phyloP scores from a whole-genome alignment of 2,329 filamentous ascomycete genomes.

The Fusarium caatingaense region DNA sequence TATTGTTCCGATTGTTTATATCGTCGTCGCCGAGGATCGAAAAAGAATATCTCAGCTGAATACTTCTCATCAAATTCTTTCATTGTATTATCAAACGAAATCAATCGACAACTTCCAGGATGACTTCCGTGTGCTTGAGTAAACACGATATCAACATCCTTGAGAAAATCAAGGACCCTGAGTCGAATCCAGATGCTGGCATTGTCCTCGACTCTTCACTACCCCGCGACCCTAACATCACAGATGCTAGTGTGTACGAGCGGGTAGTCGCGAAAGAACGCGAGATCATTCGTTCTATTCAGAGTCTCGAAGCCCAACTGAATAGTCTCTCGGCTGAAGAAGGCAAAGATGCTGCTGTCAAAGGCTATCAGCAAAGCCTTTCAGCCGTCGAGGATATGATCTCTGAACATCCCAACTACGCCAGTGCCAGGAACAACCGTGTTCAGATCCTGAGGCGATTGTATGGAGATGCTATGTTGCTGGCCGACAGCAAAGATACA shows the following conservation, averaged over 20 bases:
- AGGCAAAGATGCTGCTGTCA: constrained; percentile 52
- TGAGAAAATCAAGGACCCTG: constrained; percentile 75
- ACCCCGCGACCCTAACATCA: constrained; percentile 68
- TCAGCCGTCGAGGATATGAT: constrained; percentile 67
- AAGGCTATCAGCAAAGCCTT: constrained; percentile 61
- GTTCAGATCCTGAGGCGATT: constrained; percentile 73
- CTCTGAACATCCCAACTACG: constrained; percentile 70
- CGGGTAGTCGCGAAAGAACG: constrained; percentile 63
- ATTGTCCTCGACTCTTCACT: constrained; percentile 65
- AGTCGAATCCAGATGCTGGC: constrained; percentile 66
- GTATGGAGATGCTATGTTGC: constrained; percentile 70
- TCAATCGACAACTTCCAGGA: constrained; percentile 44
- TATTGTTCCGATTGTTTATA: neutral
- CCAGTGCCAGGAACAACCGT: constrained; percentile 79
- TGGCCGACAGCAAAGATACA: constrained; percentile 53
- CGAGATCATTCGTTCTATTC: constrained; percentile 65
- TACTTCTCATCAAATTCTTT: neutral
- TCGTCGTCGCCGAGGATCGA: neutral
- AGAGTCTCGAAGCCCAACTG: constrained; percentile 66
- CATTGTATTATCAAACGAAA: neutral
- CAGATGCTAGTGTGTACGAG: constrained; percentile 63
- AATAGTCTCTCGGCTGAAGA: constrained; percentile 55
- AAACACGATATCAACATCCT: constrained; percentile 71
- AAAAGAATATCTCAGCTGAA: constrained; percentile 8
- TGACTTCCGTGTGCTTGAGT: constrained; percentile 64